Base-by-base conservation (phyloP, 768 basidiomycete genomes). In the Kwoniella sp. region DNA sequence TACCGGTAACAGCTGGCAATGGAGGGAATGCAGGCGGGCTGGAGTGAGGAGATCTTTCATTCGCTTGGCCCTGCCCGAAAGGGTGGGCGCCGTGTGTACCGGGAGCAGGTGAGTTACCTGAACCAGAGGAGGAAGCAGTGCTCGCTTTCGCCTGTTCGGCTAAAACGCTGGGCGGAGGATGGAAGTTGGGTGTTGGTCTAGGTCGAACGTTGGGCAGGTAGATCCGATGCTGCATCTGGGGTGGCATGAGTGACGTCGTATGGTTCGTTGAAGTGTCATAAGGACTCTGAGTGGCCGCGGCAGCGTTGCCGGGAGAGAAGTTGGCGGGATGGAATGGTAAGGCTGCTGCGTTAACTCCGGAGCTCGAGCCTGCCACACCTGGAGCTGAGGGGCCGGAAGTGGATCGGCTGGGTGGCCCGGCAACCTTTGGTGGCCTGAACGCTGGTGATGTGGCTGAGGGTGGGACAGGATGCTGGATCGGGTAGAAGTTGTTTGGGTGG, bases 181-280 rank as follows among this genome's bases (percentile, higher is more conserved):
- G 76, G 66, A 73, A 79, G 26, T 69, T 76, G 3, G 73, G 75
- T 13, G 67, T 57, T 28, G 71, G 75, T 51, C 70, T 64, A 15
- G 74, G 74, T 59, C 67, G 70, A 26, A 68, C 65, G 51, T 61
- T 64, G 15, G 79, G 78, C 15, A 78, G 73, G 31, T 76, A 81
- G 30, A 81, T 81, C 9, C 79, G 67, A 64, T 81, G 79, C 67
- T 81, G 79, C 20, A 81, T 58, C 57, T 76, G 75, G 0, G 78
- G 76, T 13, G 79, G 79, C 65, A 81, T 77, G 29, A 81, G 58
- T 41, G 58, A 65, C 4, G 76, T 74, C 0, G 78, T 78, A 38
- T 73, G 75, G 30, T 76, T 75, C 28, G 67, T 63, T 23, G 63
- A 45, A 58, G 25, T 28, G 34, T 71, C 66, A 37, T 65, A 48